Evolutionary conservation across 805 yeast genomes (phyloP).

Genomic region (Wickerhamomyces chaumierensis): DNA sequence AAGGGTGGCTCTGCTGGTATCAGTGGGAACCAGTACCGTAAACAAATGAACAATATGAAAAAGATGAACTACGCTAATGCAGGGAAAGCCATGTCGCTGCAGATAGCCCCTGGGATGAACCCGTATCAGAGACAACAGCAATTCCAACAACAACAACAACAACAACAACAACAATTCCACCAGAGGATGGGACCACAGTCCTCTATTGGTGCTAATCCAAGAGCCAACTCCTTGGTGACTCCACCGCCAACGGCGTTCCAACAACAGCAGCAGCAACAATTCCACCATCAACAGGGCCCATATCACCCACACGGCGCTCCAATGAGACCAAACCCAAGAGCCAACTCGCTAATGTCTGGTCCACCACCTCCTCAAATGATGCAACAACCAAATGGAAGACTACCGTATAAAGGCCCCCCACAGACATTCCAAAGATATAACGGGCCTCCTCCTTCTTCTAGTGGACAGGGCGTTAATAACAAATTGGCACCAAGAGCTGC

Average conservation of each 20-base stretch:
- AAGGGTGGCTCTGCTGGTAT: constrained; percentile 20
- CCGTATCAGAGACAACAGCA: constrained; percentile 26
- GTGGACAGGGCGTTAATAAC: no score
- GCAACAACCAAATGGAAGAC: neutral
- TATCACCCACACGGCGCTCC: no score
- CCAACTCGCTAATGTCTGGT: neutral
- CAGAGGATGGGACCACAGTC: constrained; percentile 10
- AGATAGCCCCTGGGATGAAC: constrained; percentile 12
- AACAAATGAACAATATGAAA: constrained; percentile 56
- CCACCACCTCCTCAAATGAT: no score
- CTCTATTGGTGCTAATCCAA: constrained; percentile 1
- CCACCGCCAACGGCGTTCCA: constrained; percentile 6
- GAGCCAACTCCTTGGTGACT: constrained; percentile 14
- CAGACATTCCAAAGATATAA: no score
- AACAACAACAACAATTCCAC: constrained; percentile 19
- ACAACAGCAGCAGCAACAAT: constrained; percentile 3
- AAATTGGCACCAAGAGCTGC: neutral
- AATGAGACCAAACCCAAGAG: neutral
- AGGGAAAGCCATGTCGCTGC: constrained; percentile 37
- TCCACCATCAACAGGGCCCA: neutral
- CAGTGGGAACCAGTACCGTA: constrained; percentile 54
- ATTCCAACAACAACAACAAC: constrained; percentile 22
- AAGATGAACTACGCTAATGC: constrained; percentile 32
- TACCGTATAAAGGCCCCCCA: neutral
- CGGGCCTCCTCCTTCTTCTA: neutral